A percentile compares a stretch with the other conserved stretches of the same genome.
Conservation (phyloP, 805 yeast genomes). For the Babjeviella inositovora region DNA sequence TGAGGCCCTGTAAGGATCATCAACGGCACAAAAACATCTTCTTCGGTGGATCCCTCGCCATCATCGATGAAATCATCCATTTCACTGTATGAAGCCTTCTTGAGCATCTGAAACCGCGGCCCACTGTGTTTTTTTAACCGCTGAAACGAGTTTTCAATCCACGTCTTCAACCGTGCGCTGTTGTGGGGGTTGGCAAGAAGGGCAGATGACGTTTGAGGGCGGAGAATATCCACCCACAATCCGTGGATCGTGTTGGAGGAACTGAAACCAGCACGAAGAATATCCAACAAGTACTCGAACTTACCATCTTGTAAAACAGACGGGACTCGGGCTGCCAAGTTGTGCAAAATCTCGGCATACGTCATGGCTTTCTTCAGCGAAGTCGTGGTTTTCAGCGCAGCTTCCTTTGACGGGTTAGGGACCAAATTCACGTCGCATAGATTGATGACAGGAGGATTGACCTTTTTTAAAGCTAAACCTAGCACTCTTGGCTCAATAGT, state of each 20-base stretch:
- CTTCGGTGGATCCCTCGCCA: conserved; percentile 12
- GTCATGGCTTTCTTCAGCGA: not conserved
- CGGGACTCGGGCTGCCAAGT: too few relatives aligned
- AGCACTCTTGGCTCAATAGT: not conserved
- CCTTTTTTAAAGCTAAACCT: not conserved
- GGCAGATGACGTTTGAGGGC: conserved; percentile 10
- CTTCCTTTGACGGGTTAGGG: not conserved
- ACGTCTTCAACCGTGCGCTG: conserved; percentile 7
- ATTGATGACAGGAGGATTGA: not conserved
- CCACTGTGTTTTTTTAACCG: conserved; percentile 7
- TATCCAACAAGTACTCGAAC: too few relatives aligned
- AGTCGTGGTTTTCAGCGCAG: not conserved
- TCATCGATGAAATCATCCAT: conserved; percentile 13
- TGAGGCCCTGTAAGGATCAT: conserved; percentile 16
- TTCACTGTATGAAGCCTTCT: conserved; percentile 3
- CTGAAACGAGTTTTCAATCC: conserved; percentile 16
- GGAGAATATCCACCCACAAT: conserved; percentile 16
- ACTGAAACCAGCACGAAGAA: too few relatives aligned
- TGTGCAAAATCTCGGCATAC: not conserved
- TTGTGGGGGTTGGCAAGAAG: conserved; percentile 9
- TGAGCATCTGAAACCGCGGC: conserved; percentile 3
- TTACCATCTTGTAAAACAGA: too few relatives aligned
- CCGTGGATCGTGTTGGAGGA: too few relatives aligned
- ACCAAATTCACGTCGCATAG: conserved; percentile 1
- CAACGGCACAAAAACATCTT: conserved; percentile 17